Base-by-base conservation (phyloP, 495 filamentous ascomycete species). In the Penicillium argentinense region DNA sequence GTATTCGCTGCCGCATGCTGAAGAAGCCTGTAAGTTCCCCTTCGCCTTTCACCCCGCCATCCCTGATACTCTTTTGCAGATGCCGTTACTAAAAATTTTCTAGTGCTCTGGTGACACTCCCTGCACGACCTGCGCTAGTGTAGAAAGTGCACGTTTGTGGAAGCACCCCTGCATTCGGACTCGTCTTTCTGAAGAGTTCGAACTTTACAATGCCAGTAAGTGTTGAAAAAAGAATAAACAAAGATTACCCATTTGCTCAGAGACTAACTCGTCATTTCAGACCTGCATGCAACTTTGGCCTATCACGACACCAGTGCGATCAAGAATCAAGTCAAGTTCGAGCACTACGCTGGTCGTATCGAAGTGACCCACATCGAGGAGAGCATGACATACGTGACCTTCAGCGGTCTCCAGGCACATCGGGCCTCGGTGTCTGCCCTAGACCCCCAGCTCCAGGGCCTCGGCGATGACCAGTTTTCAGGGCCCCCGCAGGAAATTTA, bases 1-100 rank as follows among this genome's bases (percentile, higher is more conserved):
- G 89, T 56, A 88, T 91, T 42, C 81, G 89, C 34, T 95, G 89
- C 67, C 79, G 87, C 3, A 90, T 95, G 72, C 71, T 95, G 9
- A 86, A 89, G 58, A 95, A 95, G 67, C 85, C 86, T 1, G 76
- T 79, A 73, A 39, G 71, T 21, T 38, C 2, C 16, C 21, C 30
- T 40, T 29, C 1, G 18, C 8, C 12, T 21, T 4, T 25, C 6
- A 8, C 18, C 16, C 13, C n/a, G n/a, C n/a, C n/a, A n/a, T n/a
- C n/a, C n/a, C n/a, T n/a, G n/a, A n/a, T n/a, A n/a, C n/a, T n/a
- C n/a, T n/a, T n/a, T n/a, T n/a, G n/a, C n/a, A n/a, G n/a, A n/a
- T n/a, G n/a, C n/a, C n/a, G n/a, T n/a, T n/a, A n/a, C n/a, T n/a
- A n/a, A n/a, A n/a, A 11, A 3, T 25, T 42, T 16, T 18, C 7